phyloP scores from a whole-genome alignment of 345 rosid genomes.

The Geranium rotundifolium region DNA sequence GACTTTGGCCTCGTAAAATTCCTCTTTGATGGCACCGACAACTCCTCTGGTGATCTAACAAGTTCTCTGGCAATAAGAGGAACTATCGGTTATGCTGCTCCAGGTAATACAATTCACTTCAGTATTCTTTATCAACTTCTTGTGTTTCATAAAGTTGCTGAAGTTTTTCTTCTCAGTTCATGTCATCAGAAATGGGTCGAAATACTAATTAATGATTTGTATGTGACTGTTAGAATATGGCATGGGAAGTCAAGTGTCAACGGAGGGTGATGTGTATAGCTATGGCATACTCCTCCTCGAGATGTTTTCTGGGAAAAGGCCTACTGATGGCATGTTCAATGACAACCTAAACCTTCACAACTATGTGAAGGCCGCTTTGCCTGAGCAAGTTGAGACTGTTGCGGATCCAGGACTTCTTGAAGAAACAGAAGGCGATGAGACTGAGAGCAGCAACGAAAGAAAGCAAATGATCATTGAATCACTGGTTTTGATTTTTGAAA shows the following conservation, averaged over 20 bases:
- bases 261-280: slow-evolving; percentile 19
- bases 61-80: no score
- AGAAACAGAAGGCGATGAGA: slow-evolving; percentile 2
- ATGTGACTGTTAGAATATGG: slow-evolving; percentile 18
- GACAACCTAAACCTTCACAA: slow-evolving; percentile 15
- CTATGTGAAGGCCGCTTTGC: slow-evolving; percentile 10
- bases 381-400: slow-evolving; percentile 7
- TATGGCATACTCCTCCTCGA: slow-evolving; percentile 23
- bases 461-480: neutral
- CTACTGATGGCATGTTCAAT: slow-evolving; percentile 15
- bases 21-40: neutral
- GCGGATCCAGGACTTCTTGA: slow-evolving; percentile 11
- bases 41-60: no score
- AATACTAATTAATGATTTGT: neutral
- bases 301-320: slow-evolving; percentile 17
- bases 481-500: slow-evolving; percentile 6
- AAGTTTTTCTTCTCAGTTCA: no score
- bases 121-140: no score
- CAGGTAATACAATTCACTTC: slow-evolving; percentile 2
- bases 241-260: slow-evolving; percentile 14
- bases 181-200: no score
- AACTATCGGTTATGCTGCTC: no score
- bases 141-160: no score
- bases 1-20: slow-evolving; percentile 8
- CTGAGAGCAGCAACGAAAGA: neutral